Base-by-base conservation (phyloP, 2,329 filamentous ascomycete species). In the Rutstroemia sp. region DNA sequence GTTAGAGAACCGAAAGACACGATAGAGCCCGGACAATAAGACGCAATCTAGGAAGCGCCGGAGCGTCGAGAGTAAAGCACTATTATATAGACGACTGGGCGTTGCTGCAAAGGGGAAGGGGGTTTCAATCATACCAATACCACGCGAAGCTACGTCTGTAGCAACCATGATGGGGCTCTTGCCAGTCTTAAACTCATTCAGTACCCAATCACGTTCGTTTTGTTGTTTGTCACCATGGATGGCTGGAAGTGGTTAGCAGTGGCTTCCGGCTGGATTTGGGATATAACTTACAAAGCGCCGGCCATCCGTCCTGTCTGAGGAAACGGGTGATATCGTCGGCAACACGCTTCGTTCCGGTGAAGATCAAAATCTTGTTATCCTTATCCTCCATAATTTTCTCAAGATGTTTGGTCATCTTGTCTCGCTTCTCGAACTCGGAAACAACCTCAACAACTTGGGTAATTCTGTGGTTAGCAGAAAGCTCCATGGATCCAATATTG, bases 131-230 rank as follows among this genome's bases (percentile, higher is more conserved):
- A 95, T 95, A 96, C 94, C 94, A 78, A 99, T 96, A 90, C 94
- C 94, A 92, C 94, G 94, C 72, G 94, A 97, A 78, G 94, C 94
- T 77, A 99, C 94, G 72, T 97, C 94, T 65, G 94, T 99, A 78
- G 94, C 94, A 79, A 99, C 94, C 92, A 99, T 96, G 85, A 99
- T 95, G 72, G 94, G 94, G 79, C 91, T 96, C 82, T 97, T 96
- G 77, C 91, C 92, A 64, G 89, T 90, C 86, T 97, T 99, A 85
- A 99, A 99, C 75, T 97, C 92, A 75, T 97, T 95, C 72, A 99
- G 81, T 69, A 97, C 94, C 91, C 94, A 97, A 75, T 97, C 94
- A 79, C 94, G 92, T 79, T 99, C 94, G 75, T 96, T 96, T 72
- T 99, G 94, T 73, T 96, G 92, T 81, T 97, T 97, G 79, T 97